These are phyloP conservation scores for Amphicarpaea edgeworthii DNA, from an alignment of 306 rosid genomes.

Conservation along the genomic window DNA sequence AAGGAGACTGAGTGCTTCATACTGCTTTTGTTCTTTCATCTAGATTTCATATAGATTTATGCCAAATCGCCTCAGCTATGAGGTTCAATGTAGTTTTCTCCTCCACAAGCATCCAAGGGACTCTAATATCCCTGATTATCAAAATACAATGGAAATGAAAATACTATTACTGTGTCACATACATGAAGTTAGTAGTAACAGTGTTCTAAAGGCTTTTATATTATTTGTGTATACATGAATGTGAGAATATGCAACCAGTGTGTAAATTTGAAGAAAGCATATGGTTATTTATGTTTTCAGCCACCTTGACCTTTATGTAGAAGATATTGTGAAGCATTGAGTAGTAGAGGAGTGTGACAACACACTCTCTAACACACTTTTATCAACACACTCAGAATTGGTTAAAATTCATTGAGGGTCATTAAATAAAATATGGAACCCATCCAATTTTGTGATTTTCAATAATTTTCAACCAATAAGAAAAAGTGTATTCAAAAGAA, in stretches of 20 bases:
- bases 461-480: too few relatives aligned
- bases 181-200: not conserved
- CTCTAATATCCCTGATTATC: not conserved
- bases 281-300: constrained; percentile 15
- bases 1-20: constrained; percentile 9
- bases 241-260: not conserved
- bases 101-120: not conserved
- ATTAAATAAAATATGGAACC: too few relatives aligned
- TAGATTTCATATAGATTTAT: not conserved
- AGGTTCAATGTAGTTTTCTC: constrained; percentile 6
- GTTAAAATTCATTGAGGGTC: too few relatives aligned
- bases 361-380: too few relatives aligned
- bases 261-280: constrained; percentile 20
- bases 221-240: constrained; percentile 2
- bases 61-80: constrained; percentile 4
- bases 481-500: too few relatives aligned
- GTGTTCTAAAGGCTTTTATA: not conserved
- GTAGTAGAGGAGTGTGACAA: too few relatives aligned
- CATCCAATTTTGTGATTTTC: too few relatives aligned
- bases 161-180: not conserved
- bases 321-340: constrained; percentile 12
- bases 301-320: not conserved
- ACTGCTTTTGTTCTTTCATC: constrained; percentile 2
- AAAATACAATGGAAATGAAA: not conserved
- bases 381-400: too few relatives aligned